Conservation (phyloP, 352 stramenopile genomes). For the Phytophthora rubi region DNA sequence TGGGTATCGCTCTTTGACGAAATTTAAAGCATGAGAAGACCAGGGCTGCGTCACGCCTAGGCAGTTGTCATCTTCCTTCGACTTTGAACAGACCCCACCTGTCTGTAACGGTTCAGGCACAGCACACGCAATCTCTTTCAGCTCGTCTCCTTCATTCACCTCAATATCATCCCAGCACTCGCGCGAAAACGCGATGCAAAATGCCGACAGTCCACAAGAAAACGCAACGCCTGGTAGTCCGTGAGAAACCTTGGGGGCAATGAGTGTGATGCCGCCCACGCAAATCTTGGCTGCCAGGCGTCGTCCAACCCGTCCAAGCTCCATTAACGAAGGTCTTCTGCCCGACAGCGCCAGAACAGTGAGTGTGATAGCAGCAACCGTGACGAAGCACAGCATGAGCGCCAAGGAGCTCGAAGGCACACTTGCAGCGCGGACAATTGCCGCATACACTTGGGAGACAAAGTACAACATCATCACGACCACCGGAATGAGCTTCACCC, state of each 20-base stretch:
- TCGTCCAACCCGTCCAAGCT: slow-evolving; percentile 38
- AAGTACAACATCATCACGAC: slow-evolving; percentile 75
- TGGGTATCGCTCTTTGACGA: slow-evolving; percentile 43
- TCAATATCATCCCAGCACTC: slow-evolving; percentile 84
- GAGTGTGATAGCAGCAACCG: slow-evolving; percentile 48
- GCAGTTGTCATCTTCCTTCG: neutral
- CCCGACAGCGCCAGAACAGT: slow-evolving; percentile 59
- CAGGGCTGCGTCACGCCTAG: slow-evolving; percentile 17
- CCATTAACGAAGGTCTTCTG: slow-evolving; percentile 44
- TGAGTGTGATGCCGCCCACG: slow-evolving; percentile 49
- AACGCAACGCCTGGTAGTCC: slow-evolving; percentile 56
- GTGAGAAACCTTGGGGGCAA: slow-evolving; percentile 54
- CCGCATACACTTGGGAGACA: slow-evolving; percentile 56
- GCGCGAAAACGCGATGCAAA: slow-evolving; percentile 68
- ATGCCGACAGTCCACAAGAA: slow-evolving; percentile 64
- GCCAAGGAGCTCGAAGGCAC: slow-evolving; percentile 47
- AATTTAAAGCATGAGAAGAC: slow-evolving; percentile 29
- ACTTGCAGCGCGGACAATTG: slow-evolving; percentile 49
- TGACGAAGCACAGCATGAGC: slow-evolving; percentile 55
- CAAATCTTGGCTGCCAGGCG: slow-evolving; percentile 46
- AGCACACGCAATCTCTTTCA: slow-evolving; percentile 24
- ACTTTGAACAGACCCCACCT: neutral
- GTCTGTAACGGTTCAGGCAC: neutral
- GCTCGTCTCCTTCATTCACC: slow-evolving; percentile 30
- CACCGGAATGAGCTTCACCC: slow-evolving; percentile 76